Evolutionary conservation across 2,329 filamentous ascomycete species (phyloP), one percentile per base, ranked within the genome.

Genomic region (Dactylellina drechsleri): DNA sequence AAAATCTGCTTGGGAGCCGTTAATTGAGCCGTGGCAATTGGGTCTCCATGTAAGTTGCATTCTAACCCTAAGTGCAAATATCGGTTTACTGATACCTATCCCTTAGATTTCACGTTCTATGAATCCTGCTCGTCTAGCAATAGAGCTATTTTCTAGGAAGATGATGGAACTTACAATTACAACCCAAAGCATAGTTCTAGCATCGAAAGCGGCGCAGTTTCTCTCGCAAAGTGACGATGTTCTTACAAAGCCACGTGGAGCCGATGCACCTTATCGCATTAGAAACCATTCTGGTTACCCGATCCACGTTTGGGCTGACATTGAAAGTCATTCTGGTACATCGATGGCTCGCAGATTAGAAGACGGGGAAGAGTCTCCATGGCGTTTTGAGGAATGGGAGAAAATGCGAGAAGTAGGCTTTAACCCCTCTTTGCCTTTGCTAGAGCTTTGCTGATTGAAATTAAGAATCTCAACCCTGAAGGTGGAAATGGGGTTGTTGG

Each of bases 241-340:
- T 4, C 85, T 99, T 2, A 94, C 92, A 23, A 99, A 99, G 79
- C 93, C 96, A 4, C 89, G 95, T 73, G 92, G 93, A 6, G 90
- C 90, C 2, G 95, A 99, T 82, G 91, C 94, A 0, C 95, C 95
- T 0, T 99, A 98, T 81, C 88, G 92, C 60, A 92, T 99, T 78
- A 89, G 93, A 60, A 99, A 99, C 80, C 93, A 98, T 81, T 98
- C 95, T 0, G 95, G 95, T 0, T 99, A 98, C 79, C 91, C 93
- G 66, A 87, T 97, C 23, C 87, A 91, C 64, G 87, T 99, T 1
- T 93, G 93, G 85, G 90, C 92, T 50, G 76, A 77, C 26, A 43
- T 52, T 15, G 72, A 78, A 47, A 76, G 67, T 23, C 56, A 49
- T 47, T 70, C 65, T 15, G 64, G 72, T 8, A 62, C 65, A 12